phyloP scores from a whole-genome alignment of 2,329 filamentous ascomycete species.

The Scorias spongiosa region DNA sequence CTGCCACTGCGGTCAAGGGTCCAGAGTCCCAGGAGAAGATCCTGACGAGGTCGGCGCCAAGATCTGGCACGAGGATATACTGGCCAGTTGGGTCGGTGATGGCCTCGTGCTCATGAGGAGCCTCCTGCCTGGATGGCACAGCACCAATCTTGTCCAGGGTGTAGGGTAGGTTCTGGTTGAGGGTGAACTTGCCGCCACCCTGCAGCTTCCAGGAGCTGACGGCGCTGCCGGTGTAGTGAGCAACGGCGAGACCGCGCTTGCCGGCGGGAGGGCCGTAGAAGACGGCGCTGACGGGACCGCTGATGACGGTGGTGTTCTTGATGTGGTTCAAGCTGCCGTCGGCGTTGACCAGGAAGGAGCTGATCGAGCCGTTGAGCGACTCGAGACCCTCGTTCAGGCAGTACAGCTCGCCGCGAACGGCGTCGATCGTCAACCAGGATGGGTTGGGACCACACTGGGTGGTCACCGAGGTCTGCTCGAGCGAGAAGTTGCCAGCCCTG shows the following conservation, averaged over 20 bases:
- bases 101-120: conserved; percentile 22
- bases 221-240: conserved; percentile 26
- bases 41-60: conserved; percentile 23
- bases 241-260: conserved; percentile 23
- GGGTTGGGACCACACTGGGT: conserved; percentile 38
- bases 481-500: conserved; percentile 17
- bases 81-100: conserved; percentile 24
- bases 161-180: conserved; percentile 17
- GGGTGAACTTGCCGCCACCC: conserved; percentile 27
- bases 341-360: conserved; percentile 21
- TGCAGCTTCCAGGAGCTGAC: conserved; percentile 35
- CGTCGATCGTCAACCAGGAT: conserved; percentile 46
- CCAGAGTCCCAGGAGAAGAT: conserved; percentile 16
- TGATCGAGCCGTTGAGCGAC: conserved; percentile 34
- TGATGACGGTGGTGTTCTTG: conserved; percentile 20
- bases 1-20: conserved; percentile 12
- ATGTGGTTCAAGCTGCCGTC: conserved; percentile 25
- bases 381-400: conserved; percentile 45
- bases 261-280: conserved; percentile 25
- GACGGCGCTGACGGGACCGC: conserved; percentile 26
- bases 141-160: conserved; percentile 15
- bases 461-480: conserved; percentile 30
- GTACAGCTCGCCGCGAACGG: conserved; percentile 35
- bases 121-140: conserved; percentile 18
- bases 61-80: conserved; percentile 23